Conservation (phyloP, 2,329 filamentous ascomycete genomes). For the Tolypocladium cylindrosporum region DNA sequence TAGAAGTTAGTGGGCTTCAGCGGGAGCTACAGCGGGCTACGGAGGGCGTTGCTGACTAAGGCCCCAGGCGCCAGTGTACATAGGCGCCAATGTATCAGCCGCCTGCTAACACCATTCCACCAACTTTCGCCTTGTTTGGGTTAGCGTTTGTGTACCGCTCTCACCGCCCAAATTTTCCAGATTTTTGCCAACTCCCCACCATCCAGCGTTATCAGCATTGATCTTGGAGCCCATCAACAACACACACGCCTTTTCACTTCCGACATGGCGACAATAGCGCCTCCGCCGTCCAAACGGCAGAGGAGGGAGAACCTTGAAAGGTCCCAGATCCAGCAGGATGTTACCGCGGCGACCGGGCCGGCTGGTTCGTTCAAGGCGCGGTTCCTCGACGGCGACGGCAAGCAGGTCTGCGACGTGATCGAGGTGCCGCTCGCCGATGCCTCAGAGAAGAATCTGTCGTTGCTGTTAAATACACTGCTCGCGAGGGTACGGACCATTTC, state of each 20-base stretch:
- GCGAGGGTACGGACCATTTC: constrained; percentile 44
- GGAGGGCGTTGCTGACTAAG: no score
- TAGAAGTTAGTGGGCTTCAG: no score
- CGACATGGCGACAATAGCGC: constrained; percentile 67
- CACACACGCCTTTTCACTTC: neutral
- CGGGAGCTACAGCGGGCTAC: no score
- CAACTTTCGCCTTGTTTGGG: neutral
- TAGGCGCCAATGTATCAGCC: no score
- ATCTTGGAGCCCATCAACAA: neutral
- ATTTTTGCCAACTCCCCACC: constrained; percentile 10
- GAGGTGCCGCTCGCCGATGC: constrained; percentile 76
- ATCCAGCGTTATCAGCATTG: neutral
- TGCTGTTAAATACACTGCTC: constrained; percentile 76
- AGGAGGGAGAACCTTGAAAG: constrained; percentile 64
- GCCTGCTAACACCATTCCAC: neutral
- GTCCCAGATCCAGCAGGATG: constrained; percentile 65
- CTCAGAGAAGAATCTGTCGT: constrained; percentile 78
- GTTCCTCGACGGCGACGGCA: constrained; percentile 71
- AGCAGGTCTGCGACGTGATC: constrained; percentile 60
- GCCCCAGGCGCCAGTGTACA: no score
- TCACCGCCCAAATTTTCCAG: constrained; percentile 18
- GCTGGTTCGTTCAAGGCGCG: constrained; percentile 74
- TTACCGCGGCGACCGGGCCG: constrained; percentile 55
- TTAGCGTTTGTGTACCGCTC: neutral
- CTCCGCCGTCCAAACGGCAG: constrained; percentile 84